Evolutionary conservation across 2,329 filamentous ascomycete genomes (phyloP).

Genomic region (Botrytis hyacinthi): DNA sequence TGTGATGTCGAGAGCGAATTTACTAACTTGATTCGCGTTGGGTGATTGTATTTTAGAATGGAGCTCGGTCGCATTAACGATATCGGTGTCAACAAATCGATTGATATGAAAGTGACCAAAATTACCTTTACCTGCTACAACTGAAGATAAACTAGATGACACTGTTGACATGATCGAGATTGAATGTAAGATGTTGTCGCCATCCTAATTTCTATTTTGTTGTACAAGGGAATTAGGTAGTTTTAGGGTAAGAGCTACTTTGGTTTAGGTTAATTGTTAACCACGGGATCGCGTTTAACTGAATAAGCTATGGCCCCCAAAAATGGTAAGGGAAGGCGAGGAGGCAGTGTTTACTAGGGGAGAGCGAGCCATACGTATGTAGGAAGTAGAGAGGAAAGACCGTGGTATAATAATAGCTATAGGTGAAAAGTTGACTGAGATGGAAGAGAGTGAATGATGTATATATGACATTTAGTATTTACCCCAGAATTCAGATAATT

Average conservation of each 20-base stretch:
- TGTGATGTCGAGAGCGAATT: constrained; percentile 16
- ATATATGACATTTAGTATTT: background rate
- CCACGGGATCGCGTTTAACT: constrained; percentile 19
- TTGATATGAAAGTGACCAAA: constrained; percentile 25
- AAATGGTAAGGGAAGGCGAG: background rate
- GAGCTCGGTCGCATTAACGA: constrained; percentile 22
- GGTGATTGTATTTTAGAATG: constrained; percentile 23
- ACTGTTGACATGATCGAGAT: constrained; percentile 34
- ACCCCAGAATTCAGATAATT: background rate
- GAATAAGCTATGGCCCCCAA: constrained; percentile 16
- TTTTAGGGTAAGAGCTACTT: background rate
- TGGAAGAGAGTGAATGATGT: background rate
- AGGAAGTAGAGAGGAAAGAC: background rate
- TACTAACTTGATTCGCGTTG: constrained; percentile 19
- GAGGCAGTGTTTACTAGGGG: background rate
- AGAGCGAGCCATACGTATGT: background rate
- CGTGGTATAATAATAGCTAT: background rate
- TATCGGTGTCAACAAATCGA: constrained; percentile 28
- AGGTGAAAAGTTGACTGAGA: background rate
- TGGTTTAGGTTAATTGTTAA: background rate
- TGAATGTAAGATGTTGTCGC: constrained; percentile 28
- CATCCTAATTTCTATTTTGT: constrained; percentile 28
- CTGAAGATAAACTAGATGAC: constrained; percentile 26
- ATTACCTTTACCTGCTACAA: constrained; percentile 24
- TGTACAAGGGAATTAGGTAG: constrained; percentile 14